Conservation (phyloP, 345 rosid genomes). For the Citrus inodora region DNA sequence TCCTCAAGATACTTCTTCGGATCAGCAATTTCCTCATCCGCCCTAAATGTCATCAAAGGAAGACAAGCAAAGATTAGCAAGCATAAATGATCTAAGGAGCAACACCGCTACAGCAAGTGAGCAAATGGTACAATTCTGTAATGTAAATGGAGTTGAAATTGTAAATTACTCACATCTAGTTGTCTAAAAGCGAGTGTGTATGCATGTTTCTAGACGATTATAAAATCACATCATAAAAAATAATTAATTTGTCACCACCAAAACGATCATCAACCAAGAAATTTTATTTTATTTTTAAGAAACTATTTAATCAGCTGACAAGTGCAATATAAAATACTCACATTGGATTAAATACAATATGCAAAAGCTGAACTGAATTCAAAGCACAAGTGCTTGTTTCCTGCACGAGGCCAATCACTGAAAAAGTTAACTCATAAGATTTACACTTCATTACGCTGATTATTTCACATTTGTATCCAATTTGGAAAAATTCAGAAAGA, state of each 20-base stretch:
- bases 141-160: too few species aligned
- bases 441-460: not conserved
- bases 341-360: not conserved
- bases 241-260: not conserved
- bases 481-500: not conserved
- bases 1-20: conserved; percentile 55
- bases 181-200: not conserved
- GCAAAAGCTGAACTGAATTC: not conserved
- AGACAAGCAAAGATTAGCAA: not conserved
- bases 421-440: not conserved
- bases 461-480: not conserved
- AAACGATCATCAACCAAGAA: not conserved
- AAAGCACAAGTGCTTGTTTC: not conserved
- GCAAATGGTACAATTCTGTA: too few species aligned
- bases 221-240: not conserved
- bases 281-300: too few species aligned
- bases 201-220: too few species aligned
- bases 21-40: conserved; percentile 47
- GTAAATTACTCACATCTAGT: not conserved
- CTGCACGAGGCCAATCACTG: not conserved
- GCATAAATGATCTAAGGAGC: not conserved
- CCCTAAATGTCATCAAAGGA: conserved; percentile 33
- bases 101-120: not conserved
- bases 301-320: not conserved
- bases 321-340: not conserved